Evolutionary conservation across 805 yeast genomes (phyloP), one percentile per base, ranked within the genome.

Genomic region (Starmerella kuoi): DNA sequence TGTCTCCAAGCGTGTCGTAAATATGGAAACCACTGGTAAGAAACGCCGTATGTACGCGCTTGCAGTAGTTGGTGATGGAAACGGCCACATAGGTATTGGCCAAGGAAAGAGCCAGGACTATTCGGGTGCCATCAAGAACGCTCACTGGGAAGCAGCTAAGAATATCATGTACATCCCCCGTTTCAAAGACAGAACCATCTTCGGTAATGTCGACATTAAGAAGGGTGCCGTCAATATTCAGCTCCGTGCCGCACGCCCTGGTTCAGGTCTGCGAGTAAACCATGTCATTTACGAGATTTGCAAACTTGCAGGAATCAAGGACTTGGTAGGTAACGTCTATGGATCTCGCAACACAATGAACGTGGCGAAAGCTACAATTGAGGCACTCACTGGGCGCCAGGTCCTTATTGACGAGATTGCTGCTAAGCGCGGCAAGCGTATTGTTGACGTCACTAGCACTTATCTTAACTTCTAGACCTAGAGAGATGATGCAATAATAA

Each of bases 291-390:
- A 79, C 55, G 95, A 86, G 65, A 76, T 91, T 45, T 87, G 96
- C 62, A 82, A 80, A 59, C 77, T 86, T 45, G 94, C 87, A 1
- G 98, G 98, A 49, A 85, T 91, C 61, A 82, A 80, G 62, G 98
- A 91, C 64, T 67, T 91, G 55, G 75, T 86, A 55, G 95, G 93
- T 4, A 88, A 88, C 59, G 82, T 88, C 37, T 84, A 81, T 68
- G 79, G 86, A 56, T 83, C 95, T 28, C 76, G 97, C 69, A 91
- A 88, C 65, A 79, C 80, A 39, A 85, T 91, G 94, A 87, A 87
- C 62, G 93, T 87, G 37, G 84, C 84, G 44, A 86, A 87, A 66
- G 91, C 88, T 34, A 73, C 87, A 39, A 69, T 87, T 45, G 93
- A 84, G 60, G 95, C 95, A 1, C 72, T 91, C 51, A 50, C 66